Percentiles rank a stretch among this genome's conserved stretches.
phyloP scores from a whole-genome alignment of 768 basidiomycete species.

The Amanita muscaria region DNA sequence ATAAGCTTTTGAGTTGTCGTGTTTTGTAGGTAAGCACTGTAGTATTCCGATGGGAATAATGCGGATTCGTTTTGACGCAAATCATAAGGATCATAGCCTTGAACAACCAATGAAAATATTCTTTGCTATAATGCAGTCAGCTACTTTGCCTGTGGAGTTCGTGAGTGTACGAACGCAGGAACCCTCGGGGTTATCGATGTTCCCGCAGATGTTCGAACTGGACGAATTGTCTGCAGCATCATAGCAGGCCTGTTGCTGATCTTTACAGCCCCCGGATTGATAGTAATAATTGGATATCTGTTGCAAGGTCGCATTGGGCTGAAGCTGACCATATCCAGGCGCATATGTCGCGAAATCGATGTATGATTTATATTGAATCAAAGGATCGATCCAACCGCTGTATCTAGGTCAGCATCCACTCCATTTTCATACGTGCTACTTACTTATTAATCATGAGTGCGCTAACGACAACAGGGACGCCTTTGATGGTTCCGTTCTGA shows the following conservation, averaged over 20 bases:
- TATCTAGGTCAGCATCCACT: not conserved
- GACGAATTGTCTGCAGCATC: constrained; percentile 44
- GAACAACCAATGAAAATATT: constrained; percentile 42
- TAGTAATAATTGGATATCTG: constrained; percentile 43
- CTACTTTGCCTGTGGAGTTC: not conserved
- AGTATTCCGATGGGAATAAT: constrained; percentile 49
- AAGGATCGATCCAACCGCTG: constrained; percentile 61
- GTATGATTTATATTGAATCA: constrained; percentile 54
- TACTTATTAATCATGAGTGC: constrained; percentile 62
- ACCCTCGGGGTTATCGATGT: constrained; percentile 42
- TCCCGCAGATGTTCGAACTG: constrained; percentile 41
- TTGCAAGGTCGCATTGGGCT: constrained; percentile 34
- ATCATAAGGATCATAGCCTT: constrained; percentile 46
- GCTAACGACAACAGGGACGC: constrained; percentile 43
- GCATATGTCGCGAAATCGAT: constrained; percentile 52
- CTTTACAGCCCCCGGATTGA: constrained; percentile 39
- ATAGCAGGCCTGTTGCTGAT: constrained; percentile 47
- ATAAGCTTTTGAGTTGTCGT: constrained; percentile 32
- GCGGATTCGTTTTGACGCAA: constrained; percentile 46
- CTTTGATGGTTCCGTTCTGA: constrained; percentile 31
- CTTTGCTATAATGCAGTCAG: constrained; percentile 28
- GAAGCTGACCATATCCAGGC: constrained; percentile 60
- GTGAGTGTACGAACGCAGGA: constrained; percentile 40
- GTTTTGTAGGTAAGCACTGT: constrained; percentile 36
- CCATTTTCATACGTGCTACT: constrained; percentile 2